Evolutionary conservation across 2,329 filamentous ascomycete genomes (phyloP).

Genomic region (Sporothrix inflata): DNA sequence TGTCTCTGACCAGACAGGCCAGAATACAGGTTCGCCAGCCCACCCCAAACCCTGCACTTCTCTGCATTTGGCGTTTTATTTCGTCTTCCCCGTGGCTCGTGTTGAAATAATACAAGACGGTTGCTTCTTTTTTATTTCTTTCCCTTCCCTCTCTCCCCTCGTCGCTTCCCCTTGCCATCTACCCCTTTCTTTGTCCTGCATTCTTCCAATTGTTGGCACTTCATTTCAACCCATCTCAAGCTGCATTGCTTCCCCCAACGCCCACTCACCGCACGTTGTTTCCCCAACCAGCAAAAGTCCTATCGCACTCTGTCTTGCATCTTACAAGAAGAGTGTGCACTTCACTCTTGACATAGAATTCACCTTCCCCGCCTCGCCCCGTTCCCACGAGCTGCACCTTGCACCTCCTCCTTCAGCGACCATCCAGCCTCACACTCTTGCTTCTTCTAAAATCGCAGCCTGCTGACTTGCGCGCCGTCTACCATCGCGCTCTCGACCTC

Average conservation of each 20-base stretch:
- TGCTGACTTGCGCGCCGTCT: conserved; percentile 22
- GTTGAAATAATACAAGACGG: conserved; percentile 1
- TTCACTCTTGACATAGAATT: neutral
- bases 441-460: neutral
- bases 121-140: neutral
- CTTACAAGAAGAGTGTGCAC: neutral
- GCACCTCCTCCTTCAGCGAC: too few relatives aligned
- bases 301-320: neutral
- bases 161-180: neutral
- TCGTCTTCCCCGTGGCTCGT: neutral
- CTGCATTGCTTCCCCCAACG: conserved; percentile 15
- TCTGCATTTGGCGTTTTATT: neutral
- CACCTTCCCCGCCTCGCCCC: conserved; percentile 1
- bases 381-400: neutral
- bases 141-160: neutral
- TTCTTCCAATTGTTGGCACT: neutral
- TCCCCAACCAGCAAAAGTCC: conserved; percentile 14
- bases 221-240: conserved; percentile 9
- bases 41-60: neutral
- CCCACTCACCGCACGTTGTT: neutral
- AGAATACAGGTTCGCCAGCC: conserved; percentile 28
- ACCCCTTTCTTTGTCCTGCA: conserved; percentile 12
- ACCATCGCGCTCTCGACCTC: neutral
- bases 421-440: neutral
- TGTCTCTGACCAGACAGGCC: conserved; percentile 29